Conservation (phyloP, 306 rosid species). For the Glycyrrhiza uralensis region DNA sequence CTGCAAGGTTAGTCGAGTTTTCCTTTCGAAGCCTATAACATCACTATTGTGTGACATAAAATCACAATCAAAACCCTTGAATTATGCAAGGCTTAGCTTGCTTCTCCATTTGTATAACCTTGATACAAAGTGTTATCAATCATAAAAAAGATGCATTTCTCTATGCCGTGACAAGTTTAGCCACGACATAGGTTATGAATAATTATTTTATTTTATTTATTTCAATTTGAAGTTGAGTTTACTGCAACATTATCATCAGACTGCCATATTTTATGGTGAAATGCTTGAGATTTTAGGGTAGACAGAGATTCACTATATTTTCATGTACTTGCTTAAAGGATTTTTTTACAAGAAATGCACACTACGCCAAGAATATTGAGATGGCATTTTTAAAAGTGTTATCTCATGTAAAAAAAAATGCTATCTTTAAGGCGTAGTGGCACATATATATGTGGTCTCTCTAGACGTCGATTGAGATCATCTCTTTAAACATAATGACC, state of each 20-base stretch:
- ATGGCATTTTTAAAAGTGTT: no score
- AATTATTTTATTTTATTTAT: background rate
- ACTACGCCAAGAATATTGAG: no score
- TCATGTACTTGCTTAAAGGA: no score
- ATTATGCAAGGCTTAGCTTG: conserved; percentile 12
- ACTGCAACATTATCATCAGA: background rate
- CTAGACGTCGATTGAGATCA: no score
- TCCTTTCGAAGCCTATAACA: background rate
- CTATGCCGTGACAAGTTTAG: conserved; percentile 1
- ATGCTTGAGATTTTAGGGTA: no score
- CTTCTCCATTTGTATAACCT: background rate
- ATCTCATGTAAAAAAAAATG: no score
- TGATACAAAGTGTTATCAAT: background rate
- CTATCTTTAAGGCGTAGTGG: no score
- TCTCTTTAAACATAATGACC: no score
- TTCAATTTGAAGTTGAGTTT: background rate
- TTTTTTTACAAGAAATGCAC: no score
- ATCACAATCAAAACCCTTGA: conserved; percentile 3
- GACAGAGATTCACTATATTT: background rate
- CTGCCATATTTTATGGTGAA: background rate
- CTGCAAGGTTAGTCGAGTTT: no score
- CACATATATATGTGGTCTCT: no score
- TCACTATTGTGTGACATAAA: background rate
- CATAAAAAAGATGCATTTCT: background rate
- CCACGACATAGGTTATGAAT: background rate